Evolutionary conservation across 345 rosid species (phyloP).

Genomic region (Eucalyptus cloeziana): DNA sequence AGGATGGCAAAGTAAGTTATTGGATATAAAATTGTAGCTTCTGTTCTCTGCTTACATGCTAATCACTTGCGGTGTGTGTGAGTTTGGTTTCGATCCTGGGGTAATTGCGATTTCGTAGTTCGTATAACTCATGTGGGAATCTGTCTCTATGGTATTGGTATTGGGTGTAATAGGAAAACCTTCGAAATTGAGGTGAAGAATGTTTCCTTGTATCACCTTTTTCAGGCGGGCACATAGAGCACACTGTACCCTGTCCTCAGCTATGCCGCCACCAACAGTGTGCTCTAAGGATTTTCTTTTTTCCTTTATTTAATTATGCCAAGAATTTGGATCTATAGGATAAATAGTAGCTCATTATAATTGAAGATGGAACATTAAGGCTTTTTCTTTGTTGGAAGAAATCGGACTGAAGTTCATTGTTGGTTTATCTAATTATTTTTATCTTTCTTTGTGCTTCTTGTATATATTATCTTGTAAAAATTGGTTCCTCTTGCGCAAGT

Average conservation of each 20-base stretch:
- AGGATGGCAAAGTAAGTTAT: conserved; percentile 33
- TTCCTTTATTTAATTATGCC: neutral
- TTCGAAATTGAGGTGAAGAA: neutral
- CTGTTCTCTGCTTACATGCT: neutral
- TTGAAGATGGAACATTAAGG: neutral
- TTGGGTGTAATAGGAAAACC: neutral
- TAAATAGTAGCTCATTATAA: neutral
- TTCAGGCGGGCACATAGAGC: neutral
- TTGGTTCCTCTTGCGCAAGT: neutral
- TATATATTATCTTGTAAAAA: neutral
- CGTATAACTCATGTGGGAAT: neutral
- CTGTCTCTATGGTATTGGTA: neutral
- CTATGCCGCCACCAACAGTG: neutral
- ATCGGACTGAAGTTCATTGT: neutral
- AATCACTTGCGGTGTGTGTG: neutral
- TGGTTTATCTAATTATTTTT: neutral
- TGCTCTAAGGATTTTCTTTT: neutral
- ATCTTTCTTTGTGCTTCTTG: neutral
- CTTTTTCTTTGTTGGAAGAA: neutral
- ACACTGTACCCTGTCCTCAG: no score
- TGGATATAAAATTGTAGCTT: neutral
- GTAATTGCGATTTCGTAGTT: neutral
- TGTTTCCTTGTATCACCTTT: neutral
- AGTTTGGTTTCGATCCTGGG: neutral
- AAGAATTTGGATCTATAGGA: neutral